Evolutionary conservation across 2,329 filamentous ascomycete genomes (phyloP), one percentile per base, ranked within the genome.

Genomic region (Colletotrichum sp.): DNA sequence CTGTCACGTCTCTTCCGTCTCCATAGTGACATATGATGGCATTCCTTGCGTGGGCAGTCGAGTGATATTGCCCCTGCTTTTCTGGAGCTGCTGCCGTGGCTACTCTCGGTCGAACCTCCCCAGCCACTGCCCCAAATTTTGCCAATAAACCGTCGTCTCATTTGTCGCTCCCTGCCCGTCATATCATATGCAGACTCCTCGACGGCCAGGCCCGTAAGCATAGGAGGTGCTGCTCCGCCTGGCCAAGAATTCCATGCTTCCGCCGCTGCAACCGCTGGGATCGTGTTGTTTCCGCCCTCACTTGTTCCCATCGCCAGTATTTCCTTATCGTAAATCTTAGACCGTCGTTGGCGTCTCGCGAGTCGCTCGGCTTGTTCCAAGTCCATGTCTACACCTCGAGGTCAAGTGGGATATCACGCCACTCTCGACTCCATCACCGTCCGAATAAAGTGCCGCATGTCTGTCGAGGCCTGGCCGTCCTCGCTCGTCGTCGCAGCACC

Each of bases 401-500:
- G 15, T 36, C 65, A 36, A n/a, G 69, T 69, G 26, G 24, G 28
- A 44, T 49, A 55, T 68, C 71, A 84, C 30, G 85, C 84, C 36
- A 92, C 83, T 80, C 92, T 92, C 57, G 85, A 81, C 77, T 92
- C 89, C 81, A 94, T 86, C 16, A 89, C 88, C 66, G 92, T 91
- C 78, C 92, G 90, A 74, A 94, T 87, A 81, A 94, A 93, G 24
- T 87, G 86, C 80, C 88, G 89, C 82, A 94, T 85, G 78, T 89
- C 87, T 24, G 87, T 85, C n/a, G 87, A 87, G 67, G 84, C 84
- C 78, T 82, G 83, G 13, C 81, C 82, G 55, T 87, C 85, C 75
- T 90, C 90, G 69, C 85, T 84, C 83, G 90, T 80, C 77, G 18
- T 80, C 77, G 39, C 39, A 49, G 84, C 86, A 75, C 90, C 88